Conservation (phyloP, 1,139 yeast genomes). For the Arxiozyma telluris region DNA sequence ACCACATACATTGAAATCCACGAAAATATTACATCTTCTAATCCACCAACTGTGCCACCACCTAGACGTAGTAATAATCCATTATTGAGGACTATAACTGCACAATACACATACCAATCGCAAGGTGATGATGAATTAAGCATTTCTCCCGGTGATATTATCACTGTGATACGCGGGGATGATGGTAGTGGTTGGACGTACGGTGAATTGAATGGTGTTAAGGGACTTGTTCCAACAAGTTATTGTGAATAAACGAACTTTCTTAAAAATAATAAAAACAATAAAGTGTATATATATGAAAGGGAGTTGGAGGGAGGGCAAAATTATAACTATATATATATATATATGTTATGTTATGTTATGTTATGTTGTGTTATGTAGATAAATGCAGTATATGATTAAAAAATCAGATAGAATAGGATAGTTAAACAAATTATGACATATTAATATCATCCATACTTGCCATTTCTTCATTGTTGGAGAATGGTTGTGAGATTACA, state of each 20-base stretch:
- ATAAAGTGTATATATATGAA: no score
- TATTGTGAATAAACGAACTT: slow-evolving; percentile 34
- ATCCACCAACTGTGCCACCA: slow-evolving; percentile 70
- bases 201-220: slow-evolving; percentile 67
- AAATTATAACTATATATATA: neutral
- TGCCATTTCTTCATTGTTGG: neutral
- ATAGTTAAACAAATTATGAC: neutral
- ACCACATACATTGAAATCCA: slow-evolving; percentile 62
- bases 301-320: neutral
- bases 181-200: slow-evolving; percentile 96
- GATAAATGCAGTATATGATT: neutral
- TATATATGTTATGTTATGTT: neutral
- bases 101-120: slow-evolving; percentile 70
- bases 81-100: slow-evolving; percentile 43
- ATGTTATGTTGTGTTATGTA: neutral
- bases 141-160: slow-evolving; percentile 63
- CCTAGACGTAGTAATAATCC: slow-evolving; percentile 54
- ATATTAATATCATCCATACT: slow-evolving; percentile 1
- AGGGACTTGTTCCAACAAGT: slow-evolving; percentile 77
- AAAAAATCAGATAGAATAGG: neutral
- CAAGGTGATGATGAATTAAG: slow-evolving; percentile 77
- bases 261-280: neutral
- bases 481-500: neutral
- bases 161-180: slow-evolving; percentile 61
- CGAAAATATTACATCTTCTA: slow-evolving; percentile 10